These are phyloP conservation scores for Atkinsonella texensis DNA, from an alignment of 2,329 filamentous ascomycete species.

Conservation along the genomic window DNA sequence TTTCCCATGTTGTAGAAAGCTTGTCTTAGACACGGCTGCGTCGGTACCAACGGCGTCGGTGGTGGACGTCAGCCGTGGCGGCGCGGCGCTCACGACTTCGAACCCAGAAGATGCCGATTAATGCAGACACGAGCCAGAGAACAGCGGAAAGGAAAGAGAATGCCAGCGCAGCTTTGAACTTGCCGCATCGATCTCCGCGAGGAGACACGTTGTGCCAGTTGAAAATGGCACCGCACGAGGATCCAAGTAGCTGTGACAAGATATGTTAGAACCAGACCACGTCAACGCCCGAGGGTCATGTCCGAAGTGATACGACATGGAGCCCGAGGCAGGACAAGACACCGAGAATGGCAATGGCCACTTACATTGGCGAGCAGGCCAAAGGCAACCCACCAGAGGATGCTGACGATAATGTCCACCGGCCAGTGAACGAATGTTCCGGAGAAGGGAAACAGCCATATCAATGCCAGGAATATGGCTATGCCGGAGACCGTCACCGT, in stretches of 20 bases:
- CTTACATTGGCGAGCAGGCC: constrained; percentile 51
- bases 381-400: constrained; percentile 60
- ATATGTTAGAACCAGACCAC: background rate
- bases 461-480: constrained; percentile 53
- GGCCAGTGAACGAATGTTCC: constrained; percentile 58
- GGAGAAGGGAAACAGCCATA: constrained; percentile 64
- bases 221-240: constrained; percentile 44
- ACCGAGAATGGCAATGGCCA: constrained; percentile 8
- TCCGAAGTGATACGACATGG: background rate
- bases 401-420: constrained; percentile 54
- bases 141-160: constrained; percentile 62
- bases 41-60: constrained; percentile 29
- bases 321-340: background rate
- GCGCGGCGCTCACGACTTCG: constrained; percentile 25
- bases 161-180: constrained; percentile 59
- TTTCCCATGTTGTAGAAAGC: background rate
- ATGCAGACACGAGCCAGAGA: constrained; percentile 54
- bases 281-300: background rate
- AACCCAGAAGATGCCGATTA: constrained; percentile 45
- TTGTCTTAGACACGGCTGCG: constrained; percentile 28
- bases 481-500: constrained; percentile 58
- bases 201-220: constrained; percentile 45
- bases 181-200: constrained; percentile 42
- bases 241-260: constrained; percentile 24
- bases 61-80: constrained; percentile 16